Evolutionary conservation across 1,284 basidiomycete species (phyloP).

Genomic region (Farysia itapuensis): DNA sequence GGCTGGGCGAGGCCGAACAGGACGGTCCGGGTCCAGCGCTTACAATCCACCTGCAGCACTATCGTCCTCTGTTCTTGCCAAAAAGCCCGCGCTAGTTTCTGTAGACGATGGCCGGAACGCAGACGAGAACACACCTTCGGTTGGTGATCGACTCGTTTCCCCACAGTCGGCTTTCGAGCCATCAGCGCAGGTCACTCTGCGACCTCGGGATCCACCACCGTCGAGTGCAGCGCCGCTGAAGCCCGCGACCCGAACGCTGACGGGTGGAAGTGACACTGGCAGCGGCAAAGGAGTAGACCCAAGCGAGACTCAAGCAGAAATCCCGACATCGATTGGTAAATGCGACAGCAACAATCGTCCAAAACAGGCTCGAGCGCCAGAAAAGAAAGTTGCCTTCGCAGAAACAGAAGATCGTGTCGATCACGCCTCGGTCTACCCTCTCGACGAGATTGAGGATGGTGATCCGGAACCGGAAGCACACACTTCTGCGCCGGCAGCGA

Average conservation of each 20-base stretch:
- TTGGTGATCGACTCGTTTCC: slow-evolving; percentile 31
- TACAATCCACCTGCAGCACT: slow-evolving; percentile 23
- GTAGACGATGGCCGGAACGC: slow-evolving; percentile 31
- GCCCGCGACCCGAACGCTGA: slow-evolving; percentile 22
- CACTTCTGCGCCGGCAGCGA: background rate
- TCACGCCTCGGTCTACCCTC: slow-evolving; percentile 8
- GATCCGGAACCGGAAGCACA: slow-evolving; percentile 3
- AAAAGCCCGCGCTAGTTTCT: slow-evolving; percentile 21
- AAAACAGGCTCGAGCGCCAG: slow-evolving; percentile 11
- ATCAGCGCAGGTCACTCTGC: slow-evolving; percentile 37
- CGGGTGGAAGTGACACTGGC: background rate
- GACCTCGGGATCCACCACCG: slow-evolving; percentile 35
- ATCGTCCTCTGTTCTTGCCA: slow-evolving; percentile 26
- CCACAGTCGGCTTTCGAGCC: slow-evolving; percentile 32
- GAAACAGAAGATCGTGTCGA: slow-evolving; percentile 43
- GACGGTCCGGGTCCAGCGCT: slow-evolving; percentile 1
- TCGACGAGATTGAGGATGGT: slow-evolving; percentile 25
- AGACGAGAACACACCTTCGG: slow-evolving; percentile 33
- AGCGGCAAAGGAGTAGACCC: slow-evolving; percentile 1
- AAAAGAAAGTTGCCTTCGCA: slow-evolving; percentile 55
- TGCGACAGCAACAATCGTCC: slow-evolving; percentile 4
- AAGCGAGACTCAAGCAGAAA: background rate
- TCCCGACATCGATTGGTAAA: background rate
- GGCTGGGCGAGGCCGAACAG: slow-evolving; percentile 6
- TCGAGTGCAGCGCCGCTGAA: slow-evolving; percentile 36